phyloP scores from a whole-genome alignment of 2,329 filamentous ascomycete genomes.

The Penicillium rolfsii region DNA sequence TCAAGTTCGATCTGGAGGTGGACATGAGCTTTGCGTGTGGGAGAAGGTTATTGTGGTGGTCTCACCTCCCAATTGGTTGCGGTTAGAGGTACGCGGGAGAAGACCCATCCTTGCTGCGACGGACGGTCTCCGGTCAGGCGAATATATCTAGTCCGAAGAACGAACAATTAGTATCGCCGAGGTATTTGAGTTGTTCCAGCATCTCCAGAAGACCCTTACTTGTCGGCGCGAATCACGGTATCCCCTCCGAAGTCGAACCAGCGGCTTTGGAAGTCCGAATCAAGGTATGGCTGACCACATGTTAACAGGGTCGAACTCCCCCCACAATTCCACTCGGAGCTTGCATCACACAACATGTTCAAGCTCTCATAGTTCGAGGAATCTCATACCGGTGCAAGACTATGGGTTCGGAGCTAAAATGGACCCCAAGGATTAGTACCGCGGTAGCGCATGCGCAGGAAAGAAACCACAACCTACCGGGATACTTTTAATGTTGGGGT shows the following conservation, averaged over 20 bases:
- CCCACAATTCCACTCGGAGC: constrained; percentile 8
- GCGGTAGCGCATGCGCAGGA: constrained; percentile 9
- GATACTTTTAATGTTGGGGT: constrained; percentile 65
- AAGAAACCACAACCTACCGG: constrained; percentile 54
- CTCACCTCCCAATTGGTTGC: constrained; percentile 93
- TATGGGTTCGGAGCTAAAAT: constrained; percentile 80
- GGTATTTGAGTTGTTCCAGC: not conserved
- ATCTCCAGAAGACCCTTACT: constrained; percentile 41
- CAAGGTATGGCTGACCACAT: constrained; percentile 78
- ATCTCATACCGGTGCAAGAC: constrained; percentile 71
- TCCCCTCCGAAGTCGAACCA: constrained; percentile 99
- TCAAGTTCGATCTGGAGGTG: constrained; percentile 75
- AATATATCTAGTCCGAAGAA: constrained; percentile 68
- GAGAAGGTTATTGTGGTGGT: not conserved
- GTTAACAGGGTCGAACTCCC: constrained; percentile 22
- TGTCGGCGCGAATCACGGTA: constrained; percentile 75
- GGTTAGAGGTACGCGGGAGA: constrained; percentile 89
- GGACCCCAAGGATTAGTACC: constrained; percentile 21
- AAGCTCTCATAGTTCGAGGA: not conserved
- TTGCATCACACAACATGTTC: constrained; percentile 9
- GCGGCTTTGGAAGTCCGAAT: constrained; percentile 95
- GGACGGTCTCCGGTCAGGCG: constrained; percentile 88
- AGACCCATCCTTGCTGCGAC: constrained; percentile 90
- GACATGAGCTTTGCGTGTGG: not conserved
- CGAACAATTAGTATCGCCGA: not conserved